Conservation (phyloP, 805 yeast genomes). For the Metschnikowia santaceciliae region DNA sequence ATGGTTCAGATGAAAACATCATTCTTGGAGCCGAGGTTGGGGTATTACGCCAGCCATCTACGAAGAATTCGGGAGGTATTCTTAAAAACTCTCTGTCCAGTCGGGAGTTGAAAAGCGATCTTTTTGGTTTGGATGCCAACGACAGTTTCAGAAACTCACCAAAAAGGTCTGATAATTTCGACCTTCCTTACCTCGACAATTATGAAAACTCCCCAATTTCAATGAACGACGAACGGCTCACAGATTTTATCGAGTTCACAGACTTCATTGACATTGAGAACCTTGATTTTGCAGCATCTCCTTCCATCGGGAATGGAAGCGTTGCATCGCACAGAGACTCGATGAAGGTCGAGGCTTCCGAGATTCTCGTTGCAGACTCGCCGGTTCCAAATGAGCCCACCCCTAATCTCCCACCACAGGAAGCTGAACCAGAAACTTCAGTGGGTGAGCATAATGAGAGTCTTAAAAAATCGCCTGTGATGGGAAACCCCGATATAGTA, state of each 20-base stretch:
- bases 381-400: not conserved
- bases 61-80: slow-evolving; percentile 36
- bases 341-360: not conserved
- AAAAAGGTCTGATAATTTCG: not conserved
- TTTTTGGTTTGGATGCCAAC: slow-evolving; percentile 10
- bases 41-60: slow-evolving; percentile 16
- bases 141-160: not conserved
- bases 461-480: not conserved
- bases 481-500: not conserved
- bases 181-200: not conserved
- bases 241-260: slow-evolving; percentile 38
- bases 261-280: slow-evolving; percentile 40
- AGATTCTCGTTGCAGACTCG: not conserved
- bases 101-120: slow-evolving; percentile 17
- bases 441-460: not conserved
- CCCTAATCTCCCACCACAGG: not conserved
- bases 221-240: slow-evolving; percentile 14
- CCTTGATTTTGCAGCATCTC: slow-evolving; percentile 24
- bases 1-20: slow-evolving; percentile 40
- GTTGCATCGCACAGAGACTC: not conserved
- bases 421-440: not conserved
- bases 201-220: not conserved
- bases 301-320: not conserved
- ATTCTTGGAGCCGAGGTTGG: slow-evolving; percentile 23
- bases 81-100: slow-evolving; percentile 32